Conservation (phyloP, 1,284 basidiomycete genomes). For the Microbotryomycetes sp. region DNA sequence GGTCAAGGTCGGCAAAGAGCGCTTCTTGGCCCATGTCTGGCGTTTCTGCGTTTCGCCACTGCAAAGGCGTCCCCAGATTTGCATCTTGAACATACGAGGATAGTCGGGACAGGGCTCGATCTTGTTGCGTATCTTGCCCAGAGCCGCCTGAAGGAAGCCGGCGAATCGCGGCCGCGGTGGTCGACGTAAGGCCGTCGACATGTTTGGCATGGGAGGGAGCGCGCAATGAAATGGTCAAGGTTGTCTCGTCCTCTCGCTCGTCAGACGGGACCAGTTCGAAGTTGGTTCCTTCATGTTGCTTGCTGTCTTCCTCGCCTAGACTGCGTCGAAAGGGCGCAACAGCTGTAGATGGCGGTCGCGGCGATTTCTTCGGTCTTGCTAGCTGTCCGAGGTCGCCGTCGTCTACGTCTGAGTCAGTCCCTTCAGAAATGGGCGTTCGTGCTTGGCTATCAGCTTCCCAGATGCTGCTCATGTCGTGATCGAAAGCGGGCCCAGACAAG, state of each 20-base stretch:
- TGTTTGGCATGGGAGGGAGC: background rate
- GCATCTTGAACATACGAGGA: background rate
- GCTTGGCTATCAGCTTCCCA: background rate
- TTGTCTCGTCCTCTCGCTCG: background rate
- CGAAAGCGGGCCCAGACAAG: background rate
- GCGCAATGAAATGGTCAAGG: background rate
- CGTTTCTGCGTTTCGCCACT: background rate
- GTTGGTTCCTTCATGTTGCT: background rate
- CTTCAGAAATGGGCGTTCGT: background rate
- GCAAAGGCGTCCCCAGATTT: background rate
- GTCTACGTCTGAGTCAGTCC: background rate
- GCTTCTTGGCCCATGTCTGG: conserved; percentile 9
- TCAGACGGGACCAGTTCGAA: background rate
- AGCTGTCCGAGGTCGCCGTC: background rate
- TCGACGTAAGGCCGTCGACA: background rate
- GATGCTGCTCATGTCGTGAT: background rate
- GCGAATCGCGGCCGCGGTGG: background rate
- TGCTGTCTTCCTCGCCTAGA: background rate
- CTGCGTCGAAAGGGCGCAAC: background rate
- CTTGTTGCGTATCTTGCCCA: background rate
- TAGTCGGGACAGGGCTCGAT: background rate
- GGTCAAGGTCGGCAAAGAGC: conserved; percentile 27
- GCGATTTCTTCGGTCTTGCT: background rate
- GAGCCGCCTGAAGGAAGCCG: background rate
- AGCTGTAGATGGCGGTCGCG: background rate